Base-by-base conservation (phyloP, 345 rosid genomes). In the Gossypium arboreum region DNA sequence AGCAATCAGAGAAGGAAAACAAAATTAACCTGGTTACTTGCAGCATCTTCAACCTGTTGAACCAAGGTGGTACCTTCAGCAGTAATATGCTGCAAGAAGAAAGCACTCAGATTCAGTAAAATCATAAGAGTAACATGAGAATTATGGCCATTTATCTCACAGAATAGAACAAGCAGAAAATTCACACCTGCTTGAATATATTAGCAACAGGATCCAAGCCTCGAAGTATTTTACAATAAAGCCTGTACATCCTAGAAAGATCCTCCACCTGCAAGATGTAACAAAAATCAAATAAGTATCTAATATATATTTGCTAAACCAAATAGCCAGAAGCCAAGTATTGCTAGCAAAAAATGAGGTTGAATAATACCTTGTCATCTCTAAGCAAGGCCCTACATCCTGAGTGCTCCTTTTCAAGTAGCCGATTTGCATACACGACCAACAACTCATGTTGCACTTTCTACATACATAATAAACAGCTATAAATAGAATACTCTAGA, bases 11-110 rank as follows among this genome's bases (percentile, higher is more conserved):
- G 15, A 11, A 64, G 51, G 11, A 63, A 9, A 77, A 8, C 25
- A 16, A 0, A 10, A 45, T 22, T 20, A 75, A 91, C 96, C 94
- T 90, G 94, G 83, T 78, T 90, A 74, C 87, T 90, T 51, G 92
- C 94, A 27, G 97, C 92, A 76, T 96, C 98, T 81, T 96, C 99
- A n/a, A 97, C 98, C 75, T 90, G 99, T 77, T 92, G 97, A 78
- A 96, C 92, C 79, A 93, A 88, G 64, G 87, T 85, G 10, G 88
- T 88, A 47, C 98, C 98, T 83, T 93, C 98, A 17, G 90, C 86
- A 71, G 95, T 90, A 75, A 96, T 88, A 80, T 96, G 97, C 98
- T 93, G 88, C 73, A 79, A 44, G 18, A 83, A 50, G 39, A 13
- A 66, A 25, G 3, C 11, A 13, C 63, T 63, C 59, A 70, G 24